phyloP scores from a whole-genome alignment of 345 rosid genomes.

The Lenwebbia sp. region DNA sequence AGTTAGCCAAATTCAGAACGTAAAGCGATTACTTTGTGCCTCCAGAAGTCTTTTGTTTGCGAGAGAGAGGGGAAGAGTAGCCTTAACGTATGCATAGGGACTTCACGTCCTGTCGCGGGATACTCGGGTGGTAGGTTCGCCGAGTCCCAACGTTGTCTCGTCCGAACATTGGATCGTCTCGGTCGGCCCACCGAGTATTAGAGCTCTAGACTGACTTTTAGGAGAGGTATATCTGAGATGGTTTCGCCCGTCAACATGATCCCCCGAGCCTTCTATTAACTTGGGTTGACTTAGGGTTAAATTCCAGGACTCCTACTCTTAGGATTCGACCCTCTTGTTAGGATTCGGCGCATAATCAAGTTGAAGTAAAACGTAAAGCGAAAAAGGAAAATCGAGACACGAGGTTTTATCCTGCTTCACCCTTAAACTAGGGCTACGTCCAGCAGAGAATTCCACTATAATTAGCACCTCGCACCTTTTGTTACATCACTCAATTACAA shows the following conservation, averaged over 20 bases:
- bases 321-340: background rate
- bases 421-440: no score
- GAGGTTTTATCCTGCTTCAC: no score
- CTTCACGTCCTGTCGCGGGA: no score
- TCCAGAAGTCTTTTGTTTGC: background rate
- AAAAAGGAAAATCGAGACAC: no score
- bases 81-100: background rate
- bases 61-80: background rate
- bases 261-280: background rate
- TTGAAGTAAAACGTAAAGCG: no score
- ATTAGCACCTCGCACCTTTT: no score
- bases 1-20: background rate
- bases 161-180: background rate
- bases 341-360: no score
- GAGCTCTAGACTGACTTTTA: background rate
- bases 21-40: background rate
- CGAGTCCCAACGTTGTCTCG: background rate
- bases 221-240: background rate
- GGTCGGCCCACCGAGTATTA: rapidly evolving
- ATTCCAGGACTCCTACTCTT: background rate
- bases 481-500: no score
- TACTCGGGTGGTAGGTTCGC: background rate
- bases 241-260: background rate
- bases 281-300: background rate
- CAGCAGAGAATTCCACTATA: no score